Percentiles rank a stretch among this genome's conserved stretches.
phyloP scores from a whole-genome alignment of 371 early-diverging fungal species.

The Mortierella polycephala region DNA sequence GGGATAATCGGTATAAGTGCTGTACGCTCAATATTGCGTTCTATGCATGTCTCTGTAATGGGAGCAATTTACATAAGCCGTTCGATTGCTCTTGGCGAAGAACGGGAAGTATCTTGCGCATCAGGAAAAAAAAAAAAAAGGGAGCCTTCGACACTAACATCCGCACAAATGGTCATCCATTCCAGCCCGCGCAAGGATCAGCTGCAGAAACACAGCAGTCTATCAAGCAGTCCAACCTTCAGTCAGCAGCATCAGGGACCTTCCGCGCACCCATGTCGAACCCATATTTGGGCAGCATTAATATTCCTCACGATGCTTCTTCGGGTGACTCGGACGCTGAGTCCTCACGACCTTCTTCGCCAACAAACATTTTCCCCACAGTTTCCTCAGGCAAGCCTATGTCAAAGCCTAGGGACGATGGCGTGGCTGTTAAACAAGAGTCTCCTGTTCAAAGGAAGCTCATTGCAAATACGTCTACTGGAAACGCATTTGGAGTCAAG shows the following conservation, averaged over 20 bases:
- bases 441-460: constrained; percentile 43
- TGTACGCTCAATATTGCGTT: no score
- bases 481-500: constrained; percentile 16
- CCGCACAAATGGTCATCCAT: neutral
- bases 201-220: constrained; percentile 27
- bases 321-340: constrained; percentile 53
- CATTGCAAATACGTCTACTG: constrained; percentile 10
- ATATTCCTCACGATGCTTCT: constrained; percentile 54
- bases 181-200: constrained; percentile 5
- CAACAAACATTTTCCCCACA: constrained; percentile 32
- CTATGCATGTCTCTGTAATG: no score
- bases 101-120: no score
- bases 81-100: no score
- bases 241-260: constrained; percentile 36
- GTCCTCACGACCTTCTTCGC: constrained; percentile 48
- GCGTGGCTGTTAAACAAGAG: constrained; percentile 40
- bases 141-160: neutral
- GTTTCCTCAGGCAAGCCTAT: constrained; percentile 11
- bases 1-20: no score
- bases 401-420: constrained; percentile 28
- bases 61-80: no score
- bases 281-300: constrained; percentile 53
- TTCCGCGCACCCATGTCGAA: constrained; percentile 45
- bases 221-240: constrained; percentile 35
- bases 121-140: no score